Percentiles rank a stretch among this genome's conserved stretches.
phyloP scores from a whole-genome alignment of 2,329 filamentous ascomycete genomes.

The Penicillium janthinellum region DNA sequence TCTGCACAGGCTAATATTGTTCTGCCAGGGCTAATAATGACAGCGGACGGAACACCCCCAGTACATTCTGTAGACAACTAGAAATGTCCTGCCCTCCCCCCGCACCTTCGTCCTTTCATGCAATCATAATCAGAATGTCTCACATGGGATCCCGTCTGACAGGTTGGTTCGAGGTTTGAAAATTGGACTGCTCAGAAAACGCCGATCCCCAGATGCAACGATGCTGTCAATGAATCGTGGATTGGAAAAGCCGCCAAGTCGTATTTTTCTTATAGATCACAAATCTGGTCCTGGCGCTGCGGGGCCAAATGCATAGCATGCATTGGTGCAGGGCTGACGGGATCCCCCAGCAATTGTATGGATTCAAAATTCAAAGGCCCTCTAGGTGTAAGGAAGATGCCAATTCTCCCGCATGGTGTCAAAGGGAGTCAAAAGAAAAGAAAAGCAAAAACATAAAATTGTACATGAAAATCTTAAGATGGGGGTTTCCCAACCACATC shows the following conservation, averaged over 20 bases:
- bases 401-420: background rate
- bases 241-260: constrained; percentile 1
- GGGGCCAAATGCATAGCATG: background rate
- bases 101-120: background rate
- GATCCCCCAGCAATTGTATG: background rate
- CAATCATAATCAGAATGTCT: no score
- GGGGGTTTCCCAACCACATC: constrained; percentile 35
- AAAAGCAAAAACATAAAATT: background rate
- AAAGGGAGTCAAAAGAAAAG: background rate
- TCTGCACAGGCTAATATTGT: background rate
- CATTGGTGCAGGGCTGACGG: background rate
- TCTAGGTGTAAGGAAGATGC: constrained; percentile 17
- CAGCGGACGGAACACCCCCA: background rate
- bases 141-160: background rate
- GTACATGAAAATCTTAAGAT: background rate
- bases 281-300: background rate
- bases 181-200: constrained; percentile 16
- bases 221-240: background rate
- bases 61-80: background rate
- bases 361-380: constrained; percentile 7
- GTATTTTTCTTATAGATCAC: constrained; percentile 6
- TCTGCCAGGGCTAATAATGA: no score
- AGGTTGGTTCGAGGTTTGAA: constrained; percentile 6
- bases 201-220: constrained; percentile 4
- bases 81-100: background rate